These are phyloP conservation scores for Nemania bipapillata DNA, from an alignment of 2,329 filamentous ascomycete genomes.

Conservation along the genomic window DNA sequence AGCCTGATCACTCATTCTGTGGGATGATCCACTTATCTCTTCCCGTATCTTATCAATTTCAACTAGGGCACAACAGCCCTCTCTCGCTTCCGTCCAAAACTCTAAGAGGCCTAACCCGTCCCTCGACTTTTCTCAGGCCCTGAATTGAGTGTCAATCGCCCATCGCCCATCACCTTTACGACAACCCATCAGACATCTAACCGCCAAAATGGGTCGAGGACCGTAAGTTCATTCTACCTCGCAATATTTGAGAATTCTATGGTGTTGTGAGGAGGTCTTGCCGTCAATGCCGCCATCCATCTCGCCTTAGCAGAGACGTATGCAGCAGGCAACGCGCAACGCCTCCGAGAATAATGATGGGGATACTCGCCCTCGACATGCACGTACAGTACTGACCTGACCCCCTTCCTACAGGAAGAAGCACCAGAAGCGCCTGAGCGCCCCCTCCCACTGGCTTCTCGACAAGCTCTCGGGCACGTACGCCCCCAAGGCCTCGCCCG, in stretches of 20 bases:
- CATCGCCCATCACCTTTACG: constrained; percentile 44
- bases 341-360: neutral
- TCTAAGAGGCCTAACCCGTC: constrained; percentile 20
- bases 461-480: constrained; percentile 98
- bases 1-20: neutral
- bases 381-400: constrained; percentile 49
- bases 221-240: constrained; percentile 60
- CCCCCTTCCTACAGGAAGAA: constrained; percentile 76
- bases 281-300: neutral
- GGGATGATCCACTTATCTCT: neutral
- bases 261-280: neutral
- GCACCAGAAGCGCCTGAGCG: constrained; percentile 99
- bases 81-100: constrained; percentile 47
- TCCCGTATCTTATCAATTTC: constrained; percentile 39
- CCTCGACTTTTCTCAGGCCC: constrained; percentile 40
- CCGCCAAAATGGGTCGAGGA: constrained; percentile 61
- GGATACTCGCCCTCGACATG: neutral
- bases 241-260: neutral
- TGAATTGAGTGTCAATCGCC: constrained; percentile 34
- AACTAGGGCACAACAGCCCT: constrained; percentile 49
- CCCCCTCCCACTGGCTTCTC: constrained; percentile 99
- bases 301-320: neutral
- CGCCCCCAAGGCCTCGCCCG: constrained; percentile 75
- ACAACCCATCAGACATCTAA: constrained; percentile 52
- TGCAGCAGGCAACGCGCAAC: neutral